Evolutionary conservation across 345 rosid genomes (phyloP), one percentile per base, ranked within the genome.

Genomic region (Cardamine resedifolia): DNA sequence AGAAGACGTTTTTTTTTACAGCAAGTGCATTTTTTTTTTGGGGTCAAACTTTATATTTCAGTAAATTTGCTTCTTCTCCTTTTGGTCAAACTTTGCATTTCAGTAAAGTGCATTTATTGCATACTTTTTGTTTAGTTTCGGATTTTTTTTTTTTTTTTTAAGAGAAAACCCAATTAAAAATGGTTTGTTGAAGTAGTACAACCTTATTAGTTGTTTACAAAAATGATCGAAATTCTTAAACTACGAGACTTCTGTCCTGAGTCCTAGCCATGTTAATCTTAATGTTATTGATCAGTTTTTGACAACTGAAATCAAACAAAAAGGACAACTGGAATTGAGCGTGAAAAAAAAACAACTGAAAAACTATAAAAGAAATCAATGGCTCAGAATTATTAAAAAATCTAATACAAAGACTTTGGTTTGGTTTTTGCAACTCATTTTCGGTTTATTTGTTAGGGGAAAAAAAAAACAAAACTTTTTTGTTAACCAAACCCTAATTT

Each of bases 401-500:
- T 2, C 5, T 24, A 56, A 33, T 4, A 34, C 6, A 6, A 64
- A 64, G 71, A 64, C 71, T 43, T 56, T 24, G 65, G 71, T 73
- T 64, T 64, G 28, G 63, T 53, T 63, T 72, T 43, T 4, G 76
- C 76, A 15, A 72, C 62, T 72, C n/a, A 21, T 47, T 58, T 41
- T 56, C 14, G 12, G 44, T 45, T 50, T 64, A 28, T 43, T 64
- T 53, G 58, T 64, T 56, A n/a, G n/a, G n/a, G 3, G 10, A 23
- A 39, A 18, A 30, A 8, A 27, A 14, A 34, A 1, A 21, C 0
- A 19, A 6, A 43, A 43, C 1, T 0, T 20, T 21, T 27, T 26
- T 10, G 4, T 7, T 21, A 41, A 68, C 78, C 74, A 61, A 75
- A 69, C 79, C 79, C 79, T 68, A 75, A 75, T 68, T 53, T 52